Base-by-base conservation (phyloP, 2,329 filamentous ascomycete genomes). In the Sclerotinia trifoliorum region DNA sequence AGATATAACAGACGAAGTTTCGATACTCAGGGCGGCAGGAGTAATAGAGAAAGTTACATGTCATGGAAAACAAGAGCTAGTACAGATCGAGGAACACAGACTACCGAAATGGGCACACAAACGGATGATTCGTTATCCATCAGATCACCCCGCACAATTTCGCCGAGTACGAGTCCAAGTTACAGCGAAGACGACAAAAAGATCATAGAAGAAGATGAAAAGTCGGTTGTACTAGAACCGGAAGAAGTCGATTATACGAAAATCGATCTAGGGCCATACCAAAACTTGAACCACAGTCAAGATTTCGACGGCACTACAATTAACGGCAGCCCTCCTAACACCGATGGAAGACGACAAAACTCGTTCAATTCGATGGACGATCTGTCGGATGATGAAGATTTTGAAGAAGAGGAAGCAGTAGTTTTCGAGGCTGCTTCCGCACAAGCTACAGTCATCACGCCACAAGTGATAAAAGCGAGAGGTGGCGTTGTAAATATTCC, bases 401-500 rank as follows among this genome's bases (percentile, higher is more conserved):
- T 61, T 29, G 66, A 65, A 29, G 77, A 80, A 49, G 83, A 91
- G 71, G 88, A 90, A 74, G 85, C 89, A 2, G 82, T 92, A 46
- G 85, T 93, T 42, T 90, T 88, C 69, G 88, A 92, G 74, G 85
- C 92, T 65, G 87, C 82, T 17, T 81, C 84, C 5, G 82, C 86
- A 21, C 83, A 86, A 70, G 84, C 84, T 21, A 80, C 86, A 21
- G 83, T 86, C 55, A 81, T 87, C 60, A 84, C 86, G 2, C 87
- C 90, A 1, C 70, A 74, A 58, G 71, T 73, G 10, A 73, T 77
- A 48, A 77, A 76, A 35, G 90, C 88, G 51, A 90, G 91, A 75
- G 92, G 93, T 32, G 90, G 90, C 63, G 82, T 97, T 63, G 92
- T 97, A 39, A 93, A 88, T 57, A 96, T 97, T 69, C 88, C 91